Percentiles rank a stretch among this genome's conserved stretches.
Evolutionary conservation across 768 basidiomycete species (phyloP).

Genomic region (Amanita exitialis): DNA sequence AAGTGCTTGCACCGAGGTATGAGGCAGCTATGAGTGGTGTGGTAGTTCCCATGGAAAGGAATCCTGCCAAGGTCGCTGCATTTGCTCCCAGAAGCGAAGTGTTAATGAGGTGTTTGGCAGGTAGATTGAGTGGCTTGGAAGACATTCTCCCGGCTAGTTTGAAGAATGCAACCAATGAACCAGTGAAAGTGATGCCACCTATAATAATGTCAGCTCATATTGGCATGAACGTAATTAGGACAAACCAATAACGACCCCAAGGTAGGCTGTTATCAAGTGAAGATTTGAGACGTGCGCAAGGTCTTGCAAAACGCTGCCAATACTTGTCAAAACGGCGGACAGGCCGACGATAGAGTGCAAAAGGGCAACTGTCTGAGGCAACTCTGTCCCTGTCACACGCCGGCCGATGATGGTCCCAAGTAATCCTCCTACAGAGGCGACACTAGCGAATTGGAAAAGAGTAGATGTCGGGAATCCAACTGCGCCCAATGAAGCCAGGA

Average conservation of each 20-base stretch:
- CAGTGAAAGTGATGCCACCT: slow-evolving; percentile 84
- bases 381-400: slow-evolving; percentile 78
- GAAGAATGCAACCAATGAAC: slow-evolving; percentile 82
- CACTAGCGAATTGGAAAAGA: slow-evolving; percentile 68
- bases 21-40: slow-evolving; percentile 70
- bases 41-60: slow-evolving; percentile 57
- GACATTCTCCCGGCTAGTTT: slow-evolving; percentile 80
- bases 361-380: slow-evolving; percentile 73
- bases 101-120: slow-evolving; percentile 74
- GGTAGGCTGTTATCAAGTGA: slow-evolving; percentile 77
- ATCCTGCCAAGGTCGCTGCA: slow-evolving; percentile 64
- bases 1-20: slow-evolving; percentile 63
- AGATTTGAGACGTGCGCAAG: slow-evolving; percentile 57
- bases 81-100: slow-evolving; percentile 63
- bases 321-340: slow-evolving; percentile 80
- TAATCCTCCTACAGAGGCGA: slow-evolving; percentile 64
- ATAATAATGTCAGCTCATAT: slow-evolving; percentile 6
- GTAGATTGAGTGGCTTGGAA: slow-evolving; percentile 60
- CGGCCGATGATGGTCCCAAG: slow-evolving; percentile 69
- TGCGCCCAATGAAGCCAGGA: slow-evolving; percentile 70
- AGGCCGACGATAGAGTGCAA: slow-evolving; percentile 86
- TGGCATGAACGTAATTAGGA: background rate
- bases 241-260: slow-evolving; percentile 76
- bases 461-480: slow-evolving; percentile 74
- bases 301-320: slow-evolving; percentile 71